Percentiles rank a stretch among this genome's conserved stretches.
phyloP scores from a whole-genome alignment of 2,329 filamentous ascomycete genomes.

The Monosporascus sp. region DNA sequence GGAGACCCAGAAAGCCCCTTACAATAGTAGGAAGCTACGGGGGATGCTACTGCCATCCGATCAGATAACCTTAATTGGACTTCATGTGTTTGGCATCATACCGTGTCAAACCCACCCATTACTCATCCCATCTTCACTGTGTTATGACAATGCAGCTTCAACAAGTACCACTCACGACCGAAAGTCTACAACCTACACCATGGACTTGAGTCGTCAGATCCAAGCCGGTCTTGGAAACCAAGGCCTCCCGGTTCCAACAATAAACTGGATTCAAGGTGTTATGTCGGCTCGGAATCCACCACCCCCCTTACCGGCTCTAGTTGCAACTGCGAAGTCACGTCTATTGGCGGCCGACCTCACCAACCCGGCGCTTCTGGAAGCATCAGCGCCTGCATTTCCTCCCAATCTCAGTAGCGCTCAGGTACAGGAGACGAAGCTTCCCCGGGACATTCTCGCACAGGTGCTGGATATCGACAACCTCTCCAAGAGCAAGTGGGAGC shows the following conservation, averaged over 20 bases:
- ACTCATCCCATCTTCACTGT: too few relatives aligned
- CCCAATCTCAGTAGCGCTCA: conserved; percentile 47
- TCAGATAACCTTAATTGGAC: too few relatives aligned
- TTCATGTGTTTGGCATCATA: too few relatives aligned
- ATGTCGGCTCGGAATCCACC: conserved; percentile 48
- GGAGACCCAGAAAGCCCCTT: too few relatives aligned
- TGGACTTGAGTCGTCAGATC: conserved; percentile 43
- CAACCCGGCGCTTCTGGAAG: conserved; percentile 45
- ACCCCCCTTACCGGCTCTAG: conserved; percentile 63
- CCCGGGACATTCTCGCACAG: conserved; percentile 66
- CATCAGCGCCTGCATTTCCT: conserved; percentile 43
- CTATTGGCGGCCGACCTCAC: conserved; percentile 75
- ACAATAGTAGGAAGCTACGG: too few relatives aligned
- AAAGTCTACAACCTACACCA: conserved; percentile 5
- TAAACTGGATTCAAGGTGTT: conserved; percentile 60
- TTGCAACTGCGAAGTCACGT: conserved; percentile 76
- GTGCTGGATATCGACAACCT: conserved; percentile 85
- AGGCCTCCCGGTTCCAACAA: conserved; percentile 47
- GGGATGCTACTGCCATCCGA: too few relatives aligned
- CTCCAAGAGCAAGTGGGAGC: conserved; percentile 73
- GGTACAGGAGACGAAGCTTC: conserved; percentile 51
- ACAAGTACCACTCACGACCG: too few relatives aligned
- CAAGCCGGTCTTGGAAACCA: conserved; percentile 45
- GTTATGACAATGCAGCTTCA: too few relatives aligned
- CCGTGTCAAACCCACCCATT: too few relatives aligned